A percentile compares a stretch with the other conserved stretches of the same genome.
These are phyloP conservation scores for Leccinum sublutescens DNA, from an alignment of 768 basidiomycete genomes.

Conservation along the genomic window DNA sequence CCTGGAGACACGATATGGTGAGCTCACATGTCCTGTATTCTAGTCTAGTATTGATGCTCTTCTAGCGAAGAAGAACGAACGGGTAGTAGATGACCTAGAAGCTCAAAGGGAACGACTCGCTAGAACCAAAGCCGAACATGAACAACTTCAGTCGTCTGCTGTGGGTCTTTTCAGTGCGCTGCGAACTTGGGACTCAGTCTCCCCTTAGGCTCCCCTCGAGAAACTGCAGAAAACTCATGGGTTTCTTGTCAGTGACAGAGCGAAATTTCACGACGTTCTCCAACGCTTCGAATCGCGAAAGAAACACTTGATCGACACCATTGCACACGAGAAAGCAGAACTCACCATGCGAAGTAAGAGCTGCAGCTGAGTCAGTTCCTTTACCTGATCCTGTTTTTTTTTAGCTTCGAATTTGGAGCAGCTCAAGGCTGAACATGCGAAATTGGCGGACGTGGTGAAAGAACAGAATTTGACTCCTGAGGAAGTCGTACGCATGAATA, in stretches of 20 bases:
- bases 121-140: constrained; percentile 50
- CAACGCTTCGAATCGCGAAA: constrained; percentile 68
- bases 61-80: constrained; percentile 69
- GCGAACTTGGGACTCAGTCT: not conserved
- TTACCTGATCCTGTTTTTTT: not conserved
- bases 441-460: constrained; percentile 65
- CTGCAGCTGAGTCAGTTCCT: not conserved
- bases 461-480: constrained; percentile 88
- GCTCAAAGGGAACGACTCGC: constrained; percentile 48
- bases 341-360: constrained; percentile 52
- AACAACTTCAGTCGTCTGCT: constrained; percentile 59
- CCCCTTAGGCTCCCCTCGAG: constrained; percentile 56
- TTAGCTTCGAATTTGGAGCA: constrained; percentile 62
- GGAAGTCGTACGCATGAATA: constrained; percentile 89
- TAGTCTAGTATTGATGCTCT: not conserved
- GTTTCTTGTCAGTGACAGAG: constrained; percentile 66
- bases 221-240: constrained; percentile 62
- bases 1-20: constrained; percentile 78
- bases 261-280: constrained; percentile 76
- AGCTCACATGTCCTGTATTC: constrained; percentile 14
- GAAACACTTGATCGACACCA: constrained; percentile 63
- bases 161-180: constrained; percentile 35
- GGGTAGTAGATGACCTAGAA: constrained; percentile 62
- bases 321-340: constrained; percentile 67
- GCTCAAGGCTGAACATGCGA: constrained; percentile 61